phyloP scores from a whole-genome alignment of 768 basidiomycete species.

The Rhodocollybia butyracea region DNA sequence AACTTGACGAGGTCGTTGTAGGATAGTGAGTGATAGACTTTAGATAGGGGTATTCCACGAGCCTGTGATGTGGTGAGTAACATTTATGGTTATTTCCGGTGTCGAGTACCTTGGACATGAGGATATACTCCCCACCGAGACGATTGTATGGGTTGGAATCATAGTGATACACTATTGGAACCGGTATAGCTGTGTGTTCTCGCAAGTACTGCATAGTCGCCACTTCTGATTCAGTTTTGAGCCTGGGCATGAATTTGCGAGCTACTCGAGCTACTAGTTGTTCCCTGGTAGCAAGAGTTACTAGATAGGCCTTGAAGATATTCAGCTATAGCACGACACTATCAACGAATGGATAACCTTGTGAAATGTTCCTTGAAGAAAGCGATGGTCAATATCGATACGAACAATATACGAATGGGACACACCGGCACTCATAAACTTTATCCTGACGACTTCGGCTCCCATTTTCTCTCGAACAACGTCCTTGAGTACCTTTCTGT shows the following conservation, averaged over 20 bases:
- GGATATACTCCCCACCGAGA: constrained; percentile 79
- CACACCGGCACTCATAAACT: constrained; percentile 73
- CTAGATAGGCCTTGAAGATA: constrained; percentile 64
- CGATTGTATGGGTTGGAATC: constrained; percentile 84
- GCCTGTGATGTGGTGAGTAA: constrained; percentile 44
- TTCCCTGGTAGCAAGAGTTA: constrained; percentile 58
- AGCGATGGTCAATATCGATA: constrained; percentile 9
- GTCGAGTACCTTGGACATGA: constrained; percentile 75
- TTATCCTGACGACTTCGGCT: constrained; percentile 64
- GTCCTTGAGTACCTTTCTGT: constrained; percentile 70
- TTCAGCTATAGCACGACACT: not conserved
- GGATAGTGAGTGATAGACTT: constrained; percentile 68
- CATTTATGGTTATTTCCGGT: not conserved
- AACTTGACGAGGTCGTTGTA: constrained; percentile 63
- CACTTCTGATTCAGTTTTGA: constrained; percentile 86
- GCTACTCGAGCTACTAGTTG: constrained; percentile 79
- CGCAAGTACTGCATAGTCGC: constrained; percentile 83
- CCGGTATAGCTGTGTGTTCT: constrained; percentile 65
- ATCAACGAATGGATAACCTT: constrained; percentile 41
- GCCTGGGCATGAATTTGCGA: constrained; percentile 79
- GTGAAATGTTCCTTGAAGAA: constrained; percentile 73
- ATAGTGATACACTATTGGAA: constrained; percentile 72
- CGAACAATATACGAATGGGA: constrained; percentile 16
- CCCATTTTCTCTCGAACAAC: constrained; percentile 71
- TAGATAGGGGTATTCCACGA: constrained; percentile 64